Base-by-base conservation (phyloP, 176 grass and related monocot species). In the Cenchrus fungigraminus region DNA sequence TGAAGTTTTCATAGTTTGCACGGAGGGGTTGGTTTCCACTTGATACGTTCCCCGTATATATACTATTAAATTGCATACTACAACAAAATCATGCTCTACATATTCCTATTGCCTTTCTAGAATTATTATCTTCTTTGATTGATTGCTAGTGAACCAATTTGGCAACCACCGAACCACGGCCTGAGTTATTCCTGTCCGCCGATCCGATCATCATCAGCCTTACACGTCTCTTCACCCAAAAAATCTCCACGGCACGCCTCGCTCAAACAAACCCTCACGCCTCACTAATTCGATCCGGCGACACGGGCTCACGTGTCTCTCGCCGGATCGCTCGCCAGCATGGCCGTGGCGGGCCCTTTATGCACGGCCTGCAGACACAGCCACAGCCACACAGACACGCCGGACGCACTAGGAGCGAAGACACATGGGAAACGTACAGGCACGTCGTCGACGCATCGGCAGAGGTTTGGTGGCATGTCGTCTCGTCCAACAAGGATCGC, bases 221-320 rank as follows among this genome's bases (percentile, higher is more conserved):
- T 4, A 62, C 19, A 63, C 71, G 28, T 65, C 42, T 37, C 58
- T 57, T 60, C 69, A 62, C 52, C 70, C 69, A 81, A 40, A 40
- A 55, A 55, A 64, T 49, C 62, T 9, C 16, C 52, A 47, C 78
- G 44, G 29, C 28, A 50, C 56, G 47, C 79, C 74, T 66, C 60
- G 50, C 84, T 65, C 59, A 80, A 57, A 68, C 37, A 40, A 40
- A 40, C 52, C 79, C 57, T 66, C n/a, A 50, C 34, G 73, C 22
- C 67, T 14, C n/a, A 37, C 45, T 40, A 44, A 69, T 82, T 58
- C 29, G 65, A 78, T 72, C 31, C 63, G 12, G 12, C 34, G 17
- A 51, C 49, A 51, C 17, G 19, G 25, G 40, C 74, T 87, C 89
- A 55, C 84, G 52, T 87, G 61, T 69, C 70, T 28, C 74, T 34